phyloP scores from a whole-genome alignment of 441 rosid genomes.

The Adansonia madagascariensis region DNA sequence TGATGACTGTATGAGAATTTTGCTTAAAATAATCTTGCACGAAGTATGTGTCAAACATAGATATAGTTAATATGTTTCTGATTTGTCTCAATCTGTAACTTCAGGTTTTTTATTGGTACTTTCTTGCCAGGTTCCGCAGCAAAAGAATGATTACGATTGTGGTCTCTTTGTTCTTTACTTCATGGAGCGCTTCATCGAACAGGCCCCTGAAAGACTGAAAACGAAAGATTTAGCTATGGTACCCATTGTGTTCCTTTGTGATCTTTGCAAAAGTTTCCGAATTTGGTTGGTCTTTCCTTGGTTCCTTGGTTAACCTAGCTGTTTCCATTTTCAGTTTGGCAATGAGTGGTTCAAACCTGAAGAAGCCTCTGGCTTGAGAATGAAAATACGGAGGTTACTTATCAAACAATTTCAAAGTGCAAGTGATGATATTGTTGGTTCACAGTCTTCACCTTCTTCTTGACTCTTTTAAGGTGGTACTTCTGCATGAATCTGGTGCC shows the following conservation, averaged over 20 bases:
- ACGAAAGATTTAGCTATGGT: conserved; percentile 83
- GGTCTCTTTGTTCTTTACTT: conserved; percentile 86
- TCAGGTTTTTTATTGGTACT: neutral
- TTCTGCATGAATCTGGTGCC: conserved; percentile 32
- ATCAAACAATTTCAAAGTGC: conserved; percentile 49
- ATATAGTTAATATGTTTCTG: too few species aligned
- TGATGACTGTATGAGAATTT: neutral
- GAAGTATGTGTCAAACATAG: neutral
- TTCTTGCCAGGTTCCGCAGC: conserved; percentile 84
- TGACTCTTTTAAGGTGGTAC: conserved; percentile 22
- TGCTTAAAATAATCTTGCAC: neutral
- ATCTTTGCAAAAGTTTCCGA: conserved; percentile 33
- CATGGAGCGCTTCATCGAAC: conserved; percentile 84
- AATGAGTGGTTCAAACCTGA: conserved; percentile 85
- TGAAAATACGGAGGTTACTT: conserved; percentile 60
- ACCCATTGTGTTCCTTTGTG: neutral
- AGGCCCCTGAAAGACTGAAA: conserved; percentile 85
- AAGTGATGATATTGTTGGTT: conserved; percentile 17
- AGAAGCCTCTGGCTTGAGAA: conserved; percentile 84
- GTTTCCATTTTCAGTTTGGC: conserved; percentile 58
- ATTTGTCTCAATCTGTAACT: too few species aligned
- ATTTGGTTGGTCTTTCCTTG: neutral
- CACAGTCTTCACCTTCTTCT: conserved; percentile 21
- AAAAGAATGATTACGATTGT: conserved; percentile 88
- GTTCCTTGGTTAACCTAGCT: neutral